These are phyloP conservation scores for Phalaenopsis hybrid DNA, from an alignment of 116 monocot genomes.

Conservation along the genomic window DNA sequence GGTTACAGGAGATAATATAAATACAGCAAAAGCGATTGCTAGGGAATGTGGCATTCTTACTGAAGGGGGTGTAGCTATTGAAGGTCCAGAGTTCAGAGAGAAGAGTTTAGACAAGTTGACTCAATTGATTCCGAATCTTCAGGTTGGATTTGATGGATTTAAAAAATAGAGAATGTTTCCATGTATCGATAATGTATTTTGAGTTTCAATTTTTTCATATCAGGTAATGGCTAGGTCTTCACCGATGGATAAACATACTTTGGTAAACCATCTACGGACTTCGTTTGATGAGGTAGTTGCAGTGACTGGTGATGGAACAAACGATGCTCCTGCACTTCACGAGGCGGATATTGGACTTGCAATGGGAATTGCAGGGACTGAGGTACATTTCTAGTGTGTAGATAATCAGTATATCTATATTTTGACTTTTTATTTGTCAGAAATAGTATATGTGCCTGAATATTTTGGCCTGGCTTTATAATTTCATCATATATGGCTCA, in stretches of 20 bases:
- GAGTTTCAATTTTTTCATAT: constrained; percentile 3
- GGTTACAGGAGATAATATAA: constrained; percentile 80
- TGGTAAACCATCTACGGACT: constrained; percentile 43
- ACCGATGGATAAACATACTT: constrained; percentile 46
- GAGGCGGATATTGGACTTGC: constrained; percentile 68
- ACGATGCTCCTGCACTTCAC: constrained; percentile 66
- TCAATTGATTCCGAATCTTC: constrained; percentile 43
- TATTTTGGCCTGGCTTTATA: background rate
- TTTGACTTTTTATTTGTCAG: background rate
- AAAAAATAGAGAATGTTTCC: background rate
- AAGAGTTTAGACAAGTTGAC: constrained; percentile 37
- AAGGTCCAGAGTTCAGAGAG: constrained; percentile 64
- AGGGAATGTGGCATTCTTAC: constrained; percentile 78
- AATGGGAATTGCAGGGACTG: constrained; percentile 61
- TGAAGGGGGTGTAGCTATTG: constrained; percentile 64
- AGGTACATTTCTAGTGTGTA: constrained; percentile 18
- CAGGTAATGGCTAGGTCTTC: constrained; percentile 62
- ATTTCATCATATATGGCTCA: background rate
- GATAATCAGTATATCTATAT: background rate
- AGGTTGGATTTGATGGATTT: constrained; percentile 17
- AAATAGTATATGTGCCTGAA: background rate
- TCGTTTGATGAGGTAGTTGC: constrained; percentile 48
- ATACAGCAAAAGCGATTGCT: constrained; percentile 81
- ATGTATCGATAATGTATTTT: background rate
- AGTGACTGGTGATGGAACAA: constrained; percentile 63